phyloP scores from a whole-genome alignment of 2,329 filamentous ascomycete species.

The Clonostachys sp. region DNA sequence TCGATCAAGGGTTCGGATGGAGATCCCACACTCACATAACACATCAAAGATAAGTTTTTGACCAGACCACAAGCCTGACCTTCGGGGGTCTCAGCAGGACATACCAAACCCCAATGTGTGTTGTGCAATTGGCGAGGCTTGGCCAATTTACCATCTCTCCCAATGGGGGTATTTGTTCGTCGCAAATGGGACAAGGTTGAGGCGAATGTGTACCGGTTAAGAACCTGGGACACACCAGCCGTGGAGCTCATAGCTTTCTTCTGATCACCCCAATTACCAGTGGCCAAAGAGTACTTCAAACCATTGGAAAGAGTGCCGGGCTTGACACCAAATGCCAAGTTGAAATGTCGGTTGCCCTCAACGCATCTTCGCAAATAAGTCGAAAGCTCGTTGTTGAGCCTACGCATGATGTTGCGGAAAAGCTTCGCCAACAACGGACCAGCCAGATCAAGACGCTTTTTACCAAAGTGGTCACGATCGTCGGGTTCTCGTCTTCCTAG shows the following conservation, averaged over 20 bases:
- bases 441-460: conserved; percentile 94
- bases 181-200: conserved; percentile 96
- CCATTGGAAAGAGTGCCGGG: conserved; percentile 87
- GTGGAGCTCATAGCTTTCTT: conserved; percentile 96
- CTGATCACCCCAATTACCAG: conserved; percentile 98
- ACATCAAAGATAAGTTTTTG: conserved; percentile 97
- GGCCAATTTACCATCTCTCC: conserved; percentile 95
- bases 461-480: conserved; percentile 97
- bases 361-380: conserved; percentile 90
- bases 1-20: conserved; percentile 86
- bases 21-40: conserved; percentile 93
- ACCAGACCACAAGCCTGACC: conserved; percentile 97
- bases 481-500: conserved; percentile 91
- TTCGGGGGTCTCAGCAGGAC: conserved; percentile 95
- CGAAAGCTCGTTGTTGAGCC: conserved; percentile 86
- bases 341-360: conserved; percentile 84
- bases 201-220: conserved; percentile 96
- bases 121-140: conserved; percentile 98
- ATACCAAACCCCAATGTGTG: conserved; percentile 97
- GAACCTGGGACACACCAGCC: conserved; percentile 94
- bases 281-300: conserved; percentile 93
- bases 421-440: conserved; percentile 93
- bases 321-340: conserved; percentile 86
- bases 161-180: conserved; percentile 95
- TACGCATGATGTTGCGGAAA: conserved; percentile 87